Evolutionary conservation across 2,329 filamentous ascomycete species (phyloP), one percentile per base, ranked within the genome.

Genomic region (Tolypocladium inflatum): DNA sequence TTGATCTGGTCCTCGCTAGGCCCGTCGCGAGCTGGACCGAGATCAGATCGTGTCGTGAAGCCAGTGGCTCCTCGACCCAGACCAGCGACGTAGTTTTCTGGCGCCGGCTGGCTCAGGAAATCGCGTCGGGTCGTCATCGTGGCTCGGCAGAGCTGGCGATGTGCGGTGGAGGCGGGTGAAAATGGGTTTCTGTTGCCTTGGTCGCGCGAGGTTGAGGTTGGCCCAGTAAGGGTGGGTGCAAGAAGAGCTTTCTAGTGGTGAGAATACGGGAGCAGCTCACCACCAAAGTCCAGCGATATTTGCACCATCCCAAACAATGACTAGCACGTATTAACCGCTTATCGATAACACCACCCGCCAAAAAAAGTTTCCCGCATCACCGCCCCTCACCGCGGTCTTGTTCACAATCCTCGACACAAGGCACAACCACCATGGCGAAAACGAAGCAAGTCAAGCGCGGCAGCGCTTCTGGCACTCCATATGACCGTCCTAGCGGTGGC

Each of bases 1-100:
- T 97, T 97, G 76, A 99, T 97, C 76, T 97, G 93, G 71, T 99
- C 94, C 67, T 97, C 93, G 61, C 90, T 96, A 54, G 94, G 94
- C 19, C 94, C 94, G 77, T 97, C 93, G 67, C 93, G 85, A 59
- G 93, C 93, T 55, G 95, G 94, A 59, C 95, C 94, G 59, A 99
- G 80, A 81, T 99, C 94, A 58, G 93, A 97, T 68, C 95, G 86
- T 45, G 94, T 99, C 19, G 94, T 97, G 77, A 99, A 99, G 60
- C 95, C 94, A 9, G 94, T 99, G 26, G 95, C 95, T 76, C 94
- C 94, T 81, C 95, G 89, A 75, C 94, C 94, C 62, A 99, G 86
- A 83, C 94, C 94, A 63, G 94, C 94, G 63, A 99, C 93, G 69
- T 93, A 93, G 73, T 92, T 93, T 67, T 91, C 89, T 15, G 89